phyloP scores from a whole-genome alignment of 768 basidiomycete genomes.

The Xerocomus brunneocitrinus region DNA sequence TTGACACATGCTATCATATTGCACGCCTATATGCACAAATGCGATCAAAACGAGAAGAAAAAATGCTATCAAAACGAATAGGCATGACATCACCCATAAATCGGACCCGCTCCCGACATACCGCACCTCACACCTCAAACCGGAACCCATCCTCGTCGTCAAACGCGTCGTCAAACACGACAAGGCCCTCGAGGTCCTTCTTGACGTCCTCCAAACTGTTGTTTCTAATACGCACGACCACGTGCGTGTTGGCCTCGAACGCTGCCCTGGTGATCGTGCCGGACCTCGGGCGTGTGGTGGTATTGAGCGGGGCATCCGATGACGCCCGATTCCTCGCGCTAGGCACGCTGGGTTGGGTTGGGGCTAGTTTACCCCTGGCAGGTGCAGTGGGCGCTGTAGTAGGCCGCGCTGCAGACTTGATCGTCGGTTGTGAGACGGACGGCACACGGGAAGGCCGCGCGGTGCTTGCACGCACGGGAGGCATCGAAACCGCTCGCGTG shows the following conservation, averaged over 20 bases:
- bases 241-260: slow-evolving; percentile 22
- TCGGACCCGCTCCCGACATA: neutral
- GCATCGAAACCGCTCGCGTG: slow-evolving; percentile 20
- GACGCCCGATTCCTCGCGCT: neutral
- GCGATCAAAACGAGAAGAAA: slow-evolving; percentile 1
- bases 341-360: neutral
- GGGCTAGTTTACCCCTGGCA: slow-evolving; percentile 7
- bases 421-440: slow-evolving; percentile 5
- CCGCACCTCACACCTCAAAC: slow-evolving; percentile 21
- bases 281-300: slow-evolving; percentile 14
- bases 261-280: slow-evolving; percentile 24
- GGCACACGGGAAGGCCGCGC: slow-evolving; percentile 8
- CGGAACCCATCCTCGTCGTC: slow-evolving; percentile 28
- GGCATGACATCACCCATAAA: slow-evolving; percentile 9
- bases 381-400: slow-evolving; percentile 3
- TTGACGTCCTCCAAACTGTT: slow-evolving; percentile 28
- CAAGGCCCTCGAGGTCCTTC: slow-evolving; percentile 27
- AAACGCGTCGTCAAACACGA: slow-evolving; percentile 28
- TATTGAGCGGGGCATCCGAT: neutral
- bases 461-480: slow-evolving; percentile 7
- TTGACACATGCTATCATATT: neutral
- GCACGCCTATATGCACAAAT: slow-evolving; percentile 13
- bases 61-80: slow-evolving; percentile 4
- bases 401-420: slow-evolving; percentile 7
- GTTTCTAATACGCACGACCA: slow-evolving; percentile 14